Conservation (phyloP, 225 moss, liverwort and hornwort genomes). For the Physcomitrium patens region DNA sequence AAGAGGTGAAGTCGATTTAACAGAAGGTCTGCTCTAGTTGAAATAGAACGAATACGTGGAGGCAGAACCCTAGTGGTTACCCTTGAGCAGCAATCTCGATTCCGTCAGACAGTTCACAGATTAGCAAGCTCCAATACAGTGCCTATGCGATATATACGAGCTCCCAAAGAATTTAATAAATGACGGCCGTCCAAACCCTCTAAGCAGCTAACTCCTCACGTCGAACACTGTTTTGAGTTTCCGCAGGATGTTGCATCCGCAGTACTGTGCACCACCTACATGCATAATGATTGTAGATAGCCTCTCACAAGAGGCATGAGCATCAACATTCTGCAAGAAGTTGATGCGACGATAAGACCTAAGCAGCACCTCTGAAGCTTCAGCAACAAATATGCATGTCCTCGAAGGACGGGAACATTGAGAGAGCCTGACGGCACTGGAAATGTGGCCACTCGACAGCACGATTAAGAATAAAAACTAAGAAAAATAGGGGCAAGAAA, state of each 20-base stretch:
- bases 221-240: background rate
- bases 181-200: background rate
- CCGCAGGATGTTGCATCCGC: background rate
- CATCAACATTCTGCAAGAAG: background rate
- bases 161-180: background rate
- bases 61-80: background rate
- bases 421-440: background rate
- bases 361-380: background rate
- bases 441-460: too few relatives aligned
- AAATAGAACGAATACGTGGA: background rate
- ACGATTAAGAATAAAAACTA: too few relatives aligned
- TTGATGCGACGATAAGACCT: background rate
- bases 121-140: background rate
- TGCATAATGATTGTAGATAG: background rate
- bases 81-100: background rate
- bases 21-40: background rate
- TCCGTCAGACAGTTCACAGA: background rate
- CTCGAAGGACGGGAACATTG: background rate
- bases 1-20: background rate
- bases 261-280: background rate
- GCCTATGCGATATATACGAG: background rate
- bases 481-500: too few relatives aligned
- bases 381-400: background rate
- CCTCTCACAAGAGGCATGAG: background rate
- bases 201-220: background rate